phyloP scores from a whole-genome alignment of 2,329 filamentous ascomycete genomes.

The Colletotrichum euphorbiae region DNA sequence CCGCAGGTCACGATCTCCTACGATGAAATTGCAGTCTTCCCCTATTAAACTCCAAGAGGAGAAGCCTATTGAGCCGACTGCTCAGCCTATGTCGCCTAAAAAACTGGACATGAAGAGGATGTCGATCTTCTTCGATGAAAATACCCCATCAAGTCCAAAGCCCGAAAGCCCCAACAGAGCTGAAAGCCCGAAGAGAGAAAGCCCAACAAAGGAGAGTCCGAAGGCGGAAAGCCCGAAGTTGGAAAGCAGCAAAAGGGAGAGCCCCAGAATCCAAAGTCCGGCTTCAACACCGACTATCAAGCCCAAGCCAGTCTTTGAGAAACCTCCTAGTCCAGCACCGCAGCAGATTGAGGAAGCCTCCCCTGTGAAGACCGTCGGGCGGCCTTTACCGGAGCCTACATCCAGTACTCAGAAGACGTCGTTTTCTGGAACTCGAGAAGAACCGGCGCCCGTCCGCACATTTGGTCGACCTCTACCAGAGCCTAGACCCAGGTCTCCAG shows the following conservation, averaged over 20 bases:
- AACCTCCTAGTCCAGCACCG: slow-evolving; percentile 23
- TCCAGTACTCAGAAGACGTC: slow-evolving; percentile 45
- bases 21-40: slow-evolving; percentile 36
- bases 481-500: slow-evolving; percentile 28
- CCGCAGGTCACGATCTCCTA: slow-evolving; percentile 36
- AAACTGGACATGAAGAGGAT: slow-evolving; percentile 70
- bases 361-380: slow-evolving; percentile 52
- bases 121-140: slow-evolving; percentile 67
- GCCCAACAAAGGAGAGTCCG: slow-evolving; percentile 7
- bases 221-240: slow-evolving; percentile 8
- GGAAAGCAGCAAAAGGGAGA: slow-evolving; percentile 4
- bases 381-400: slow-evolving; percentile 44
- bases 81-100: slow-evolving; percentile 63
- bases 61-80: slow-evolving; percentile 48
- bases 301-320: slow-evolving; percentile 36
- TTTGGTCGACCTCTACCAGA: slow-evolving; percentile 47
- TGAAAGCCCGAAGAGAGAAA: slow-evolving; percentile 17
- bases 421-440: slow-evolving; percentile 29
- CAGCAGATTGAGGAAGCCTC: slow-evolving; percentile 43
- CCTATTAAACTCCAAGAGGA: slow-evolving; percentile 40
- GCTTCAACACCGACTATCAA: slow-evolving; percentile 29
- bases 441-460: slow-evolving; percentile 51
- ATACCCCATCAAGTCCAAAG: slow-evolving; percentile 44
- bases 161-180: slow-evolving; percentile 36
- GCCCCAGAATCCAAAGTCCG: slow-evolving; percentile 41